Evolutionary conservation across 306 rosid genomes (phyloP), one percentile per base, ranked within the genome.

Genomic region (Rubus idaeus): DNA sequence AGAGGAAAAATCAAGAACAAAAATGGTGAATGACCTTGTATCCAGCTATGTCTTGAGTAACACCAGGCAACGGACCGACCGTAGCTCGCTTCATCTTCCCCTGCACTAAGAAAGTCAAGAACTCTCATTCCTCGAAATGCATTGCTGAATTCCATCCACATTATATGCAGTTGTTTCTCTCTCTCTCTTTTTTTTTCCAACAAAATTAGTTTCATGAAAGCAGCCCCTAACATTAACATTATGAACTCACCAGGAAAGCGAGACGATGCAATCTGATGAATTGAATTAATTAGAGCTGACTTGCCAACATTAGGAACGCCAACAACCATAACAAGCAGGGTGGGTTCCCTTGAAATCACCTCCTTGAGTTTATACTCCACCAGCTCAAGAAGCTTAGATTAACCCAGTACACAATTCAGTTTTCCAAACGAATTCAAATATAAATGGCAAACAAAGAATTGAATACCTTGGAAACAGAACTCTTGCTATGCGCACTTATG

Each of bases 241-340:
- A 58, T 58, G 57, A 56, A 23, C 85, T 49, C 83, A 94, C 98
- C 90, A 8, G 97, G 89, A 75, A 91, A 90, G 6, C 86, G 85
- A 49, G 94, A 92, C 4, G 84, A 75, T 0, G 97, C 97, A 80
- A 89, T 87, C 76, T 84, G 98, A 87, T 94, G 94, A 77, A 94
- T 90, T 3, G 92, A 90, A 75, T 91, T 94, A 80, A 94, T 94
- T 68, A 94, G 79, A 69, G 93, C 93, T 18, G 98, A 94, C 61
- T 94, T 94, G 14, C 98, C 94, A 77, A 94, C 96, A 78, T 94
- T 94, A 14, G 98, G 98, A 86, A 90, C 98, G 55, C 98, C 98
- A 81, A 89, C 87, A 71, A 91, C 98, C 98, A 94, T 88, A 50
- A 94, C 97, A 80, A 94, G 97, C 45, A 94, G 88, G 12, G 97